A percentile compares a stretch with the other conserved stretches of the same genome.
These are phyloP conservation scores for Lomentospora prolificans DNA, from an alignment of 2,329 filamentous ascomycete species.

Conservation along the genomic window DNA sequence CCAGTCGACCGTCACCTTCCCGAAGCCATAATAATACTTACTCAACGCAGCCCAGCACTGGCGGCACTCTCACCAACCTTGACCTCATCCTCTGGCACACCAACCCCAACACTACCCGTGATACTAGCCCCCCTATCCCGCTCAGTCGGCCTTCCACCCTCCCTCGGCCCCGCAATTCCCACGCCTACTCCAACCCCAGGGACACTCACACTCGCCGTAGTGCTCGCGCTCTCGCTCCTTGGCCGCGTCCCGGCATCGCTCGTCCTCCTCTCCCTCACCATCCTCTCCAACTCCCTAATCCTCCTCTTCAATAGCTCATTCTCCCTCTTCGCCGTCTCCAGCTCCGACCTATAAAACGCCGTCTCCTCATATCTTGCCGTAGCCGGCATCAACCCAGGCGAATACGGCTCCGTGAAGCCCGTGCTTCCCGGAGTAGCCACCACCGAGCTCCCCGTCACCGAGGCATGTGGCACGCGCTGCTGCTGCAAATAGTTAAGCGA, in stretches of 20 bases:
- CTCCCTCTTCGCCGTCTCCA: constrained; percentile 52
- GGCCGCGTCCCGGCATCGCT: constrained; percentile 33
- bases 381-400: constrained; percentile 44
- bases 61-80: constrained; percentile 53
- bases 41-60: constrained; percentile 27
- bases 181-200: constrained; percentile 21
- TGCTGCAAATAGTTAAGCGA: constrained; percentile 38
- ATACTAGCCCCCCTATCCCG: constrained; percentile 36
- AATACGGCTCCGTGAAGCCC: constrained; percentile 29
- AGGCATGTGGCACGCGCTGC: constrained; percentile 29
- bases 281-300: constrained; percentile 51
- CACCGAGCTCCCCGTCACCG: constrained; percentile 24
- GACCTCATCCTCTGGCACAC: constrained; percentile 50
- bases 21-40: too few relatives aligned
- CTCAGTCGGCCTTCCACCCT: constrained; percentile 29
- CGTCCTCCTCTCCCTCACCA: constrained; percentile 37
- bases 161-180: constrained; percentile 12
- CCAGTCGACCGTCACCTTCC: too few relatives aligned
- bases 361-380: constrained; percentile 55
- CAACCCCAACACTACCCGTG: constrained; percentile 35
- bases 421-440: constrained; percentile 30
- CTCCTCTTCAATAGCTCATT: constrained; percentile 52
- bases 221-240: constrained; percentile 44
- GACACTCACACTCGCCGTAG: constrained; percentile 38
- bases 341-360: constrained; percentile 46